Evolutionary conservation across 345 rosid species (phyloP), one percentile per base, ranked within the genome.

Genomic region (Pistacia integerrima): DNA sequence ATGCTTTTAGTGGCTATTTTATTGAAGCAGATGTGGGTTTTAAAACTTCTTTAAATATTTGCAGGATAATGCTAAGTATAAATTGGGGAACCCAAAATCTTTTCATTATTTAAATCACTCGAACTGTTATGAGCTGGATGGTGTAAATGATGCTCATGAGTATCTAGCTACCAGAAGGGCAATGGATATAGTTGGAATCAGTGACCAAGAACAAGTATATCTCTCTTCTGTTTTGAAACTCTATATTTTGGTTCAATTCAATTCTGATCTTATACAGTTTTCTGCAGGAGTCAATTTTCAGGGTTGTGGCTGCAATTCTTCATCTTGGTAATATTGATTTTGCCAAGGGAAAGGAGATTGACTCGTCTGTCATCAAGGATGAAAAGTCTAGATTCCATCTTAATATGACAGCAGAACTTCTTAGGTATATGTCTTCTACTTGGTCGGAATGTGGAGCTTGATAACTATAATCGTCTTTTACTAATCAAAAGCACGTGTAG

Each of bases 221-320:
- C 20, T 66, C 76, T 59, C 61, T 60, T 41, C 38, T 13, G 49
- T 70, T 70, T 68, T 17, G 30, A 64, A 30, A 14, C 20, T 35
- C n/a, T 52, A 51, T 22, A 67, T 57, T 72, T 18, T n/a, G 16
- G 41, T 52, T 69, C 60, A 60, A 72, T 70, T 74, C 58, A 79
- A 72, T 83, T 78, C 86, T 86, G 73, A 80, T 76, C 77, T 56
- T 58, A 67, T 30, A 63, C 51, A 73, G 75, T 74, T 65, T 22
- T 73, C 67, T 82, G 78, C 90, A 94, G 98, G 96, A 94, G 77
- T 91, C 92, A 64, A 92, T 94, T 74, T 94, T 94, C 84, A 87
- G 87, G 85, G 98, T 94, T 72, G 96, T 94, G 51, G 98, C 98
- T 69, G 97, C 98, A 51, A 85, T 94, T 83, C 91, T 94, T 77